These are phyloP conservation scores for Ogataea polymorpha DNA, from an alignment of 805 yeast genomes.

Conservation along the genomic window DNA sequence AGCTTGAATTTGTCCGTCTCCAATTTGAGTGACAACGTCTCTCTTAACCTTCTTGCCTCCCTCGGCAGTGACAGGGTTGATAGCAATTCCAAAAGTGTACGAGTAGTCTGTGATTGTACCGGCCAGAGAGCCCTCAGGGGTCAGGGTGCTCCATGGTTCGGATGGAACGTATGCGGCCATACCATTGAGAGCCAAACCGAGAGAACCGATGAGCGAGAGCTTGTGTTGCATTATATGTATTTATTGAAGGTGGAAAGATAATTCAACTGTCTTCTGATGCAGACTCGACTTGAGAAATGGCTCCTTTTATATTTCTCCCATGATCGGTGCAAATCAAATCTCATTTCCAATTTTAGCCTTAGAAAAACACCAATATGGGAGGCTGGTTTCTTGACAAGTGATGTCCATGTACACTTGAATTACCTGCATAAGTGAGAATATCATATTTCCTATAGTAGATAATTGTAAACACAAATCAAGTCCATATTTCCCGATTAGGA, in stretches of 20 bases:
- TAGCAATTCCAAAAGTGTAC: slow-evolving; percentile 67
- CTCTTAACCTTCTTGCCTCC: slow-evolving; percentile 17
- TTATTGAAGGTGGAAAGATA: not conserved
- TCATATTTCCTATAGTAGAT: slow-evolving; percentile 4
- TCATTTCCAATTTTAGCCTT: slow-evolving; percentile 6
- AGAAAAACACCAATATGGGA: slow-evolving; percentile 3
- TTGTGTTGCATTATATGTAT: slow-evolving; percentile 24
- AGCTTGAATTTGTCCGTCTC: slow-evolving; percentile 50
- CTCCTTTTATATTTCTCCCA: slow-evolving; percentile 7
- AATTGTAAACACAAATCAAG: slow-evolving; percentile 7
- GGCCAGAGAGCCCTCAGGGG: slow-evolving; percentile 51
- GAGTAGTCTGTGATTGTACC: slow-evolving; percentile 61
- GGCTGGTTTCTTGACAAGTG: slow-evolving; percentile 19
- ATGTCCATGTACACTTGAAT: slow-evolving; percentile 6
- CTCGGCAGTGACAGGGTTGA: slow-evolving; percentile 43
- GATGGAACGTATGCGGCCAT: slow-evolving; percentile 62
- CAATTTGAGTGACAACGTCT: slow-evolving; percentile 45
- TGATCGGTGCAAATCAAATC: slow-evolving; percentile 6
- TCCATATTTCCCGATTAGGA: slow-evolving; percentile 12
- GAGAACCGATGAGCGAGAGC: slow-evolving; percentile 32
- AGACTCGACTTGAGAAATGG: not conserved
- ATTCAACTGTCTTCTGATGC: slow-evolving; percentile 3
- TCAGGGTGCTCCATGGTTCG: slow-evolving; percentile 68
- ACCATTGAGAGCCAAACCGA: slow-evolving; percentile 43
- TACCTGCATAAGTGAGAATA: slow-evolving; percentile 13